phyloP scores from a whole-genome alignment of 2,329 filamentous ascomycete genomes.

The Emmonsia crescens region DNA sequence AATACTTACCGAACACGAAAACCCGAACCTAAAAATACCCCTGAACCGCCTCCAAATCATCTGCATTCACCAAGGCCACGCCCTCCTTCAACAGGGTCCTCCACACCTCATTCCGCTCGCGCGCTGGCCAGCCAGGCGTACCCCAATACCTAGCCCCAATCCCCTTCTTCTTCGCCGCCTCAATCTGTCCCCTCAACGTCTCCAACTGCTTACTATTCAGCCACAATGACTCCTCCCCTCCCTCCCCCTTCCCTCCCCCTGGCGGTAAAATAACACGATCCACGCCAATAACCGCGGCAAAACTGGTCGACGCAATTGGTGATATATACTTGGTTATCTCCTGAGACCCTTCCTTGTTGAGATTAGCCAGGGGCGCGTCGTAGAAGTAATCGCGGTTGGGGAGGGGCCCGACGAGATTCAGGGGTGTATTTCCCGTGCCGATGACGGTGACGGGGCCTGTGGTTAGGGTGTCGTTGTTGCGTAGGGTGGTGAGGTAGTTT shows the following conservation, averaged over 20 bases:
- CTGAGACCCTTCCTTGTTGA: constrained; percentile 30
- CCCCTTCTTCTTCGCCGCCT: constrained; percentile 43
- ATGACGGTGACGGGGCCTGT: constrained; percentile 48
- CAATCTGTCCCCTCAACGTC: constrained; percentile 43
- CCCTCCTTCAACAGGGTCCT: constrained; percentile 45
- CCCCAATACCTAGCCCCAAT: constrained; percentile 55
- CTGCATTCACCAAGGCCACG: constrained; percentile 52
- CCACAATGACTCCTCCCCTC: constrained; percentile 14
- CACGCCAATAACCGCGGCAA: constrained; percentile 33
- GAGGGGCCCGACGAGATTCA: constrained; percentile 38
- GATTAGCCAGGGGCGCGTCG: constrained; percentile 43
- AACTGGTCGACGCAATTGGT: constrained; percentile 45
- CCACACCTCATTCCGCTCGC: constrained; percentile 50
- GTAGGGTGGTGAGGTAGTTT: constrained; percentile 44
- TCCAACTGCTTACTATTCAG: constrained; percentile 35
- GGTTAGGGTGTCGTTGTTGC: constrained; percentile 35
- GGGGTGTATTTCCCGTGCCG: constrained; percentile 48
- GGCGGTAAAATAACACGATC: neutral
- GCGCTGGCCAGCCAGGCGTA: constrained; percentile 48
- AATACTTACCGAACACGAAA: neutral
- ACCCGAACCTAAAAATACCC: constrained; percentile 9
- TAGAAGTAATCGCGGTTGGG: constrained; percentile 47
- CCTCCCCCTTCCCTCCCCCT: constrained; percentile 23
- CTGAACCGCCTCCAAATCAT: constrained; percentile 45
- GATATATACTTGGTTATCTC: constrained; percentile 40